Evolutionary conservation across 1,139 yeast species (phyloP).

Genomic region (Lizanozyma gosingica): DNA sequence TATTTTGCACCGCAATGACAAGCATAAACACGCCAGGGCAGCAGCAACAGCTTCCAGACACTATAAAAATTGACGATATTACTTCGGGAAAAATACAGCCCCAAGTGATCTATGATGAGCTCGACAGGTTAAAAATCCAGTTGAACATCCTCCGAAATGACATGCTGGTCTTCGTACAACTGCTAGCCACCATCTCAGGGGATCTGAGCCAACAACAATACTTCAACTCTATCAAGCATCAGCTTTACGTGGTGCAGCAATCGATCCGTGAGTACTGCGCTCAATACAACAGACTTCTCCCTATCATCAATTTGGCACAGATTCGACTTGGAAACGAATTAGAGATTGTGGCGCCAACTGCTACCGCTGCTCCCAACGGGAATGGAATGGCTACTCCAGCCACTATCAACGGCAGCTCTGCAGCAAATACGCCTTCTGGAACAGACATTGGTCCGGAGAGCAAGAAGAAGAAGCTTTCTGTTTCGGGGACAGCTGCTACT

Average conservation of each 20-base stretch:
- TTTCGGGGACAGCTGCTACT: constrained; percentile 1
- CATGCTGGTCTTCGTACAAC: constrained; percentile 30
- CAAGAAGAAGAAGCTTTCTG: constrained; percentile 1
- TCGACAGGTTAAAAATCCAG: constrained; percentile 36
- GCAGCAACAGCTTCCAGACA: constrained; percentile 21
- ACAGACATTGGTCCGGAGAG: constrained; percentile 1
- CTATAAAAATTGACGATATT: constrained; percentile 38
- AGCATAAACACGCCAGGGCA: background rate
- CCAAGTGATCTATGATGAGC: constrained; percentile 25
- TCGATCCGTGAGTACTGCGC: constrained; percentile 35
- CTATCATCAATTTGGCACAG: constrained; percentile 43
- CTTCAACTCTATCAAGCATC: constrained; percentile 10
- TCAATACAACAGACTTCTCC: constrained; percentile 37
- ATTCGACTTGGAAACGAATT: constrained; percentile 40
- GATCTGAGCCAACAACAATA: constrained; percentile 31
- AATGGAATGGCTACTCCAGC: constrained; percentile 11
- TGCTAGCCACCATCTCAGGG: constrained; percentile 30
- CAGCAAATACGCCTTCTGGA: background rate
- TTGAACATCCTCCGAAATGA: constrained; percentile 36
- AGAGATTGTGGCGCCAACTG: constrained; percentile 20
- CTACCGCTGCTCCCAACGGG: constrained; percentile 12
- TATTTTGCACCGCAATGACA: background rate
- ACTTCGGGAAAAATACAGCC: constrained; percentile 37
- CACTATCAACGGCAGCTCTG: constrained; percentile 8
- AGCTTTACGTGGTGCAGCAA: constrained; percentile 14